Percentiles rank a stretch among this genome's conserved stretches.
Conservation (phyloP, 306 rosid genomes). For the Cicer bijugum region DNA sequence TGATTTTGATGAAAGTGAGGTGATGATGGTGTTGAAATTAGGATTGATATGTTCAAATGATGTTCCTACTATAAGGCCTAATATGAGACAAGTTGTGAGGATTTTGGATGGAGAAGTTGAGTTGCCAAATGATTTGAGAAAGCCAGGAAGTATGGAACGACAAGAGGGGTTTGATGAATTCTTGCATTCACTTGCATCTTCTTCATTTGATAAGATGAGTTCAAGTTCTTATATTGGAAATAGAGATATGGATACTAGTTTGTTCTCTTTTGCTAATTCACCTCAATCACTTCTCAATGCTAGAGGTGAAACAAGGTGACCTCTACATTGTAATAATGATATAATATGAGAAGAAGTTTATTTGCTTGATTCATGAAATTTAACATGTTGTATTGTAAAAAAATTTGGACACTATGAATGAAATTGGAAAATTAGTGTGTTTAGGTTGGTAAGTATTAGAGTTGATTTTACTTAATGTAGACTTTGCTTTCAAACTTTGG, state of each 20-base stretch:
- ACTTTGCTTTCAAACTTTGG: too few relatives aligned
- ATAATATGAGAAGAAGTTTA: neutral
- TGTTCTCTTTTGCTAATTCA: constrained; percentile 51
- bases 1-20: constrained; percentile 52
- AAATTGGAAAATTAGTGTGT: constrained; percentile 13
- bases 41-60: constrained; percentile 73
- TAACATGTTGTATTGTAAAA: constrained; percentile 13
- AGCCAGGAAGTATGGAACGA: constrained; percentile 46
- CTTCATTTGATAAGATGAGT: constrained; percentile 62
- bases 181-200: constrained; percentile 62
- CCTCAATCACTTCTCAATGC: constrained; percentile 55
- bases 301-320: constrained; percentile 55
- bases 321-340: neutral
- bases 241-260: constrained; percentile 50
- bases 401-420: neutral
- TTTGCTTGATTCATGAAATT: constrained; percentile 9
- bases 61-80: constrained; percentile 58
- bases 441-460: neutral
- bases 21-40: constrained; percentile 59
- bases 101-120: constrained; percentile 68
- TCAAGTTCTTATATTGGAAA: constrained; percentile 49
- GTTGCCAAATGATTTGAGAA: constrained; percentile 51
- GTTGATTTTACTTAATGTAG: neutral
- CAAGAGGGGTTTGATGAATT: constrained; percentile 72
- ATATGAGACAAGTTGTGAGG: constrained; percentile 67